These are phyloP conservation scores for Calocera cornea DNA, from an alignment of 768 basidiomycete genomes.

Conservation along the genomic window DNA sequence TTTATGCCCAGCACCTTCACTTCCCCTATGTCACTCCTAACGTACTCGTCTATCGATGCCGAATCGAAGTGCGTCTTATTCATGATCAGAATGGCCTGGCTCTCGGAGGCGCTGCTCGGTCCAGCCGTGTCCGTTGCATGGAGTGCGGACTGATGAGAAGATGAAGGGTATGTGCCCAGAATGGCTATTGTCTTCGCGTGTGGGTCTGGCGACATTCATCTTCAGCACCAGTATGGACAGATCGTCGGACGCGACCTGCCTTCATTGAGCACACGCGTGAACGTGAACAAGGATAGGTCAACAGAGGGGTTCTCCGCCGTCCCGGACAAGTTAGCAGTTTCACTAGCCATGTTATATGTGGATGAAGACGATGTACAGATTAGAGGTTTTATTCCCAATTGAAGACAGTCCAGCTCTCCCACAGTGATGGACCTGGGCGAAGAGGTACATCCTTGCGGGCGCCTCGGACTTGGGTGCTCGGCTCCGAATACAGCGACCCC, in stretches of 20 bases:
- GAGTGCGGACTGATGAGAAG: slow-evolving; percentile 1
- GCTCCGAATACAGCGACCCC: too few relatives aligned
- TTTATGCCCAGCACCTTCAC: slow-evolving; percentile 42
- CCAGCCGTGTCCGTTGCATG: slow-evolving; percentile 2
- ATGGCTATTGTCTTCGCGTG: slow-evolving; percentile 37
- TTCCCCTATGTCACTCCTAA: slow-evolving; percentile 12
- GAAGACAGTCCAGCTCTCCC: too few relatives aligned
- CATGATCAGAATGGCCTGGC: slow-evolving; percentile 55
- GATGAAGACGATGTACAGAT: not conserved
- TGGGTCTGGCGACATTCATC: slow-evolving; percentile 42
- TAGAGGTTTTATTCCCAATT: too few relatives aligned
- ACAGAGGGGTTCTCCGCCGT: not conserved
- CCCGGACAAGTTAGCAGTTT: not conserved
- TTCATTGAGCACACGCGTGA: slow-evolving; percentile 35
- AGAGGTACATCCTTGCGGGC: not conserved
- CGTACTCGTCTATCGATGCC: slow-evolving; percentile 25
- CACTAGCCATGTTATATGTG: not conserved
- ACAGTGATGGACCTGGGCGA: too few relatives aligned
- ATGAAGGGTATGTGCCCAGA: slow-evolving; percentile 46
- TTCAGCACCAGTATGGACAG: not conserved
- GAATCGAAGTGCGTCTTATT: slow-evolving; percentile 60
- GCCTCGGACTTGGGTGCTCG: not conserved
- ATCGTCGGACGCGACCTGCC: slow-evolving; percentile 17
- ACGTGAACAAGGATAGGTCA: slow-evolving; percentile 8
- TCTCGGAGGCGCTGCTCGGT: slow-evolving; percentile 10